Evolutionary conservation across 192 early-diverging fungal species (phyloP).

Genomic region (Coemansia reversa): DNA sequence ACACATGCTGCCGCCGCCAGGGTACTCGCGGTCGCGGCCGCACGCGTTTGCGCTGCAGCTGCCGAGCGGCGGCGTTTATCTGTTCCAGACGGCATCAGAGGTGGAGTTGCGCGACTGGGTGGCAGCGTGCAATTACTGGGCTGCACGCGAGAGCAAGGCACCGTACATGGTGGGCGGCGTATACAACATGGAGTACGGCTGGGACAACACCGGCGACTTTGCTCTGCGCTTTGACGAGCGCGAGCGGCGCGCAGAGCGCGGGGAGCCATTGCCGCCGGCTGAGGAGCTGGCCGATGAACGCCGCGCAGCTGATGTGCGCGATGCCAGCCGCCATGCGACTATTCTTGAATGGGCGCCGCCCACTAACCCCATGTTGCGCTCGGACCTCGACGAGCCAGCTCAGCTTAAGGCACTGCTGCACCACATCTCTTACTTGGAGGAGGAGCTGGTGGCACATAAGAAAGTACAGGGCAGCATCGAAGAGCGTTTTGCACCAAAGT

Average conservation of each 20-base stretch:
- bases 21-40: conserved; percentile 73
- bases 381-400: conserved; percentile 50
- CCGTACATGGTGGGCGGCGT: conserved; percentile 82
- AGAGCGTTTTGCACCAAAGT: conserved; percentile 59
- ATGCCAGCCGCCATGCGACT: conserved; percentile 31
- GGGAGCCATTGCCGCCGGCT: conserved; percentile 25
- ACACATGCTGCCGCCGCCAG: conserved; percentile 79
- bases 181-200: conserved; percentile 92
- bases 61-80: conserved; percentile 76
- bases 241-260: conserved; percentile 42
- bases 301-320: conserved; percentile 42
- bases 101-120: conserved; percentile 83
- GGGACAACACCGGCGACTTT: conserved; percentile 66
- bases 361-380: conserved; percentile 54
- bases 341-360: conserved; percentile 57
- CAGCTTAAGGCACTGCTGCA: conserved; percentile 68
- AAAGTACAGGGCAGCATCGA: conserved; percentile 57
- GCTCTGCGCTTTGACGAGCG: conserved; percentile 48
- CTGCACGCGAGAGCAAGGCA: conserved; percentile 84
- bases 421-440: conserved; percentile 62
- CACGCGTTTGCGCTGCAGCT: conserved; percentile 86
- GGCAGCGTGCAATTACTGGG: conserved; percentile 90
- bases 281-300: conserved; percentile 43
- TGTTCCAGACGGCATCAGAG: conserved; percentile 80
- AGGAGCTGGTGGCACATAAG: conserved; percentile 69